A percentile compares a stretch with the other conserved stretches of the same genome.
These are phyloP conservation scores for Fusarium sp. DNA, from an alignment of 2,329 filamentous ascomycete species.

Conservation along the genomic window DNA sequence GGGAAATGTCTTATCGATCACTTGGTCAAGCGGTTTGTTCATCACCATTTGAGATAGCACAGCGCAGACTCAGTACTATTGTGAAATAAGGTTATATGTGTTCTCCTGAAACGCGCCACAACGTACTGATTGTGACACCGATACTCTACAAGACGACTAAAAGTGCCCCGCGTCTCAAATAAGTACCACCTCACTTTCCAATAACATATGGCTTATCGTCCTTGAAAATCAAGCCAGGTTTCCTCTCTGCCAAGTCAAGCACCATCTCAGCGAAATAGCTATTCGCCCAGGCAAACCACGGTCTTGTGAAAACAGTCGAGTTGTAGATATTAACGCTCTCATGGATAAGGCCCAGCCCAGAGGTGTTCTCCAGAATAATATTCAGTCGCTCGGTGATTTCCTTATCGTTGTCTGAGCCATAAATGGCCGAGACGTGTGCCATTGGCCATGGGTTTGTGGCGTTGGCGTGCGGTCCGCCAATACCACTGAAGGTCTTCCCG, in stretches of 20 bases:
- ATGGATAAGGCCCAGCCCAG: constrained; percentile 16
- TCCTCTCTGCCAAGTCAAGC: constrained; percentile 20
- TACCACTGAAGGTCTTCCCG: constrained; percentile 14
- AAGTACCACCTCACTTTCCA: neutral
- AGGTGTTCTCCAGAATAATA: constrained; percentile 24
- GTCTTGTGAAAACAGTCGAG: constrained; percentile 16
- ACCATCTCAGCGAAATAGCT: constrained; percentile 32
- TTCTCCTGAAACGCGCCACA: no score
- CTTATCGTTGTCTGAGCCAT: constrained; percentile 8
- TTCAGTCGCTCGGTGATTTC: constrained; percentile 14
- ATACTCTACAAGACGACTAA: no score
- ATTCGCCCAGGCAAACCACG: constrained; percentile 34
- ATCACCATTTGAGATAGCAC: no score
- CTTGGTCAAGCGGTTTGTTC: no score
- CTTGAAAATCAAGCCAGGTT: constrained; percentile 17
- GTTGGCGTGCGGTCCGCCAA: constrained; percentile 25
- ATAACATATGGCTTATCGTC: constrained; percentile 16
- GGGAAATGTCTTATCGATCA: no score
- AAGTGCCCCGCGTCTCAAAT: no score
- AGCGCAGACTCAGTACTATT: no score
- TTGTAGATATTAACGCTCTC: constrained; percentile 28
- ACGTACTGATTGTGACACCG: no score
- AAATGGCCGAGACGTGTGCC: constrained; percentile 24
- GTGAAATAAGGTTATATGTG: no score
- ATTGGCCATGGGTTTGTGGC: constrained; percentile 30